A percentile compares a stretch with the other conserved stretches of the same genome.
Evolutionary conservation across 768 basidiomycete species (phyloP).

Genomic region (Lactarius tabidus): DNA sequence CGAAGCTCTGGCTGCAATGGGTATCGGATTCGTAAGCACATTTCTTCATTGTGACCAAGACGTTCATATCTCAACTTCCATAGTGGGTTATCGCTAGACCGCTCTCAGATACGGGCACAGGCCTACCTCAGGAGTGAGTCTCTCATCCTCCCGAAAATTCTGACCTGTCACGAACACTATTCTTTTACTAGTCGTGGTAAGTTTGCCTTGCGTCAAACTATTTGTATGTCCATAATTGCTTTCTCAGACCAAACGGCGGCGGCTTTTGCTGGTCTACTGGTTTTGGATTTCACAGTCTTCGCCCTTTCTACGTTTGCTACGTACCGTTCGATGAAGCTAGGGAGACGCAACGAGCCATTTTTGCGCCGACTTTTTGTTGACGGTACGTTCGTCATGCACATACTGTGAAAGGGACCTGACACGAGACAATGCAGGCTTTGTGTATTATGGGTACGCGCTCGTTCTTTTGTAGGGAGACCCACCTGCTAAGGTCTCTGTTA

Average conservation of each 20-base stretch:
- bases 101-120: background rate
- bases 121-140: background rate
- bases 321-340: slow-evolving; percentile 13
- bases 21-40: background rate
- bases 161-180: background rate
- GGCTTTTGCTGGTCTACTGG: slow-evolving; percentile 23
- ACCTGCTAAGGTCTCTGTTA: slow-evolving; percentile 1
- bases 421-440: slow-evolving; percentile 8
- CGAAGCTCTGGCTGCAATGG: background rate
- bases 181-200: background rate
- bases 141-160: background rate
- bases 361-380: slow-evolving; percentile 10
- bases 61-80: background rate
- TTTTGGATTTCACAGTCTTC: slow-evolving; percentile 26
- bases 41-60: background rate
- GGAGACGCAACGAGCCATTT: slow-evolving; percentile 18
- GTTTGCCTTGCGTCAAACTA: background rate
- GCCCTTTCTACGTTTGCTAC: slow-evolving; percentile 24
- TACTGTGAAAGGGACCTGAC: background rate
- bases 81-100: slow-evolving; percentile 1
- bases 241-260: slow-evolving; percentile 20
- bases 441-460: slow-evolving; percentile 19
- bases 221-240: background rate
- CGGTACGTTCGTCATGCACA: slow-evolving; percentile 9
- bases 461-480: background rate